A percentile compares a stretch with the other conserved stretches of the same genome.
Conservation (phyloP, 441 rosid genomes). For the Rhodomyrtus psidioides region DNA sequence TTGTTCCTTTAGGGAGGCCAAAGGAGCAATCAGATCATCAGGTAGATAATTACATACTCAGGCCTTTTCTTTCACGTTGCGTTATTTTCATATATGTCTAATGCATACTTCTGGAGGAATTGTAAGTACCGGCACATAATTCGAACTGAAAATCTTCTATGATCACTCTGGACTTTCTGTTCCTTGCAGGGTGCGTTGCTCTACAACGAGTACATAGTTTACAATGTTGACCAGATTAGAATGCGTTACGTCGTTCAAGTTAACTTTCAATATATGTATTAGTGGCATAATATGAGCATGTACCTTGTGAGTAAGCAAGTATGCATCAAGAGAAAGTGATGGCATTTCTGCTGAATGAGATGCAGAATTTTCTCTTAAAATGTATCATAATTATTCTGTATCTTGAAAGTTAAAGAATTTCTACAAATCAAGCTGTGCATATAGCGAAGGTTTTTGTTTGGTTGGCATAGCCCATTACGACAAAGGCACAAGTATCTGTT, state of each 20-base stretch:
- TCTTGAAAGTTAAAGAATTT: neutral
- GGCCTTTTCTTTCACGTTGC: neutral
- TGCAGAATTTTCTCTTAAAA: neutral
- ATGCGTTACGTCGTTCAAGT: slow-evolving; percentile 76
- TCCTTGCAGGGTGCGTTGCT: slow-evolving; percentile 48
- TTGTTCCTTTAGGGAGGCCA: slow-evolving; percentile 76
- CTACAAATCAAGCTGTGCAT: neutral
- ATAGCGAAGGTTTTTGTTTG: neutral
- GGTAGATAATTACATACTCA: slow-evolving; percentile 22
- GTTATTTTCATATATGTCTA: neutral
- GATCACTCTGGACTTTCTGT: neutral
- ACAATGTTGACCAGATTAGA: slow-evolving; percentile 77
- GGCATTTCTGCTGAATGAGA: neutral
- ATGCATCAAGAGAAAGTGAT: neutral
- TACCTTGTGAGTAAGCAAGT: neutral
- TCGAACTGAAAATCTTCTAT: neutral
- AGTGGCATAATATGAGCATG: neutral
- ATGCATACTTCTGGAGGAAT: neutral
- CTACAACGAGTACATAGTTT: slow-evolving; percentile 81
- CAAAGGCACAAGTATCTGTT: neutral
- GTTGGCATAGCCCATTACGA: neutral
- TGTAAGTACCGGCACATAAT: neutral
- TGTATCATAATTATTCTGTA: neutral
- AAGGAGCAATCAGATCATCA: slow-evolving; percentile 22
- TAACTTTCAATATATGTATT: slow-evolving; percentile 49